Conservation (phyloP, 257 asterid genomes). For the Parsonsia alboflavescens region DNA sequence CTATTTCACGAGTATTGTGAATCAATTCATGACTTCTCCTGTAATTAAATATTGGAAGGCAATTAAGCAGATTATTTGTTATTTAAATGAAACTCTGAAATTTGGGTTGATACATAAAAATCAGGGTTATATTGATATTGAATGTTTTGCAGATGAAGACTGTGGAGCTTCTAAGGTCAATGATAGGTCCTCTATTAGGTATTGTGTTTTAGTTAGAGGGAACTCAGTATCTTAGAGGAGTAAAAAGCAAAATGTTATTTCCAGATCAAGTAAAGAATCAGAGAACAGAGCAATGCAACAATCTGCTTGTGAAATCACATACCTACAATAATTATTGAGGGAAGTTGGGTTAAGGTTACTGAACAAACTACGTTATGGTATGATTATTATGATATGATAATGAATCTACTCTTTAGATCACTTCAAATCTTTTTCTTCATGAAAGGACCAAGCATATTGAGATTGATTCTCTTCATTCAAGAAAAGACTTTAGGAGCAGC, state of each 20-base stretch:
- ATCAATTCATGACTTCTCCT: too few relatives aligned
- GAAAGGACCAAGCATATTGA: background rate
- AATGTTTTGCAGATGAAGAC: too few relatives aligned
- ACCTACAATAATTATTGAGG: background rate
- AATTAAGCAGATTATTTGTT: too few relatives aligned
- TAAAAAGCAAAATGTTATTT: too few relatives aligned
- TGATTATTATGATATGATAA: background rate
- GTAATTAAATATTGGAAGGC: too few relatives aligned
- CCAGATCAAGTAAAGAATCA: background rate
- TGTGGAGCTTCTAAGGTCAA: too few relatives aligned
- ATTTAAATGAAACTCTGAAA: too few relatives aligned
- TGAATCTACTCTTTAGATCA: background rate
- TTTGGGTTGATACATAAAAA: too few relatives aligned
- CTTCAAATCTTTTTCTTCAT: background rate
- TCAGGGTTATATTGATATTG: too few relatives aligned
- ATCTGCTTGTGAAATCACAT: background rate
- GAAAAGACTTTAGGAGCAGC: background rate
- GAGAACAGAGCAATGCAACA: background rate
- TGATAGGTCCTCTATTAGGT: too few relatives aligned
- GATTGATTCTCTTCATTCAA: background rate
- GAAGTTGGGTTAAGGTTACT: background rate
- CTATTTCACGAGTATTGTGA: too few relatives aligned
- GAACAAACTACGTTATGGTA: background rate
- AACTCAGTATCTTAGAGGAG: background rate
- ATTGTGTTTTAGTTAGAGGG: too few relatives aligned